Percentiles rank a stretch among this genome's conserved stretches.
phyloP scores from a whole-genome alignment of 495 filamentous ascomycete genomes.

The Penicillium subrubescens region DNA sequence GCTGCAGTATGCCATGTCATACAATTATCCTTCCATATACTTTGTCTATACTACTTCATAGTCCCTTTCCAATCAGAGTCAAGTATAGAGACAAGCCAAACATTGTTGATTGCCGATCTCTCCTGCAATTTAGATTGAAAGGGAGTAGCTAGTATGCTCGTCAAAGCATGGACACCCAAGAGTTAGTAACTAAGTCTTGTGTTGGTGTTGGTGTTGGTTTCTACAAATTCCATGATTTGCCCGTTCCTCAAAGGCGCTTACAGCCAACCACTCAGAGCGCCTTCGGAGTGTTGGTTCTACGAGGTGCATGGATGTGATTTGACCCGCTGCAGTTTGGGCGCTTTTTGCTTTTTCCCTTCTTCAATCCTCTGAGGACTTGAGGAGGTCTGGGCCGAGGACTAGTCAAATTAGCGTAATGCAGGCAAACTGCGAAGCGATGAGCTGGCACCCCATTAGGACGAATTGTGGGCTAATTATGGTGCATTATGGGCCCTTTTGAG shows the following conservation, averaged over 20 bases:
- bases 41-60: neutral
- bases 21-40: neutral
- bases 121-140: neutral
- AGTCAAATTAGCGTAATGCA: neutral
- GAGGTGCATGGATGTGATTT: conserved; percentile 3
- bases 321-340: conserved; percentile 9
- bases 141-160: neutral
- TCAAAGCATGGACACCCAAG: neutral
- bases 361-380: neutral
- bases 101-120: neutral
- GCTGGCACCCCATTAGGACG: conserved; percentile 10
- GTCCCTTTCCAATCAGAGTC: neutral
- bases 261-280: conserved; percentile 13
- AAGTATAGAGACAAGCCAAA: neutral
- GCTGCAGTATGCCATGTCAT: neutral
- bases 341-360: neutral
- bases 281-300: conserved; percentile 20
- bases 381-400: conserved; percentile 4
- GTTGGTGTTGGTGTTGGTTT: conserved; percentile 12
- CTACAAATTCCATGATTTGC: conserved; percentile 5
- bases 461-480: conserved; percentile 30
- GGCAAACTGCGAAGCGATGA: neutral
- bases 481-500: conserved; percentile 10
- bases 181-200: neutral
- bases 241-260: conserved; percentile 14